Evolutionary conservation across 202 grass and related monocot genomes (phyloP), one percentile per base, ranked within the genome.

Genomic region (Setaria viridis): DNA sequence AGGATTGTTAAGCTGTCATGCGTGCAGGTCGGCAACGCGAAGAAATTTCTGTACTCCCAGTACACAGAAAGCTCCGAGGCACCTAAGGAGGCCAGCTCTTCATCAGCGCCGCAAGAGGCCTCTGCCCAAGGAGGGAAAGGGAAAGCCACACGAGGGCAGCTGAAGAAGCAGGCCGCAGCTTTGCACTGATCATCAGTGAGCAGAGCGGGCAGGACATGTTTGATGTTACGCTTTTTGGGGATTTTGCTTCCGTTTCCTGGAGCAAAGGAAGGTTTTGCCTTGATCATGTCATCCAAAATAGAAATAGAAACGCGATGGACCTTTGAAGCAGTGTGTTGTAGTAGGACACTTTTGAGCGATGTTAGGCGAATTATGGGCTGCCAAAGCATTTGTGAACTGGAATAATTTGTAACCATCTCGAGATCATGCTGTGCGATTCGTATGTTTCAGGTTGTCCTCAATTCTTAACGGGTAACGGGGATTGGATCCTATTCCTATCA

Each of bases 1-100:
- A 89, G 78, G 34, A 59, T 94, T 53, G 84, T 98, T 21, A 98
- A 92, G 85, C 82, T 98, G 43, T 35, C 60, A 17, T 98, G 91
- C 19, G 56, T 68, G 17, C 86, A 74, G 1, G 56, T 82, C 1
- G 91, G 93, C 16, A 90, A 88, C 86, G 25, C 86, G 0, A 98
- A 92, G 81, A 92, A 89, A 41, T 95, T 98, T 50, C 76, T 85
- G 41, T 98, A 98, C 47, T 77, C 89, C 20, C 91, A 84, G 0
- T 91, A 79, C 75, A 54, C 89, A 1, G 88, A 86, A n/a, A 80
- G 84, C 16, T 0, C 71, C 0, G 68, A 70, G 11, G 53, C 53
- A 14, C 2, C 51, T 0, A 62, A 15, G 1, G 88, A 72, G 2
- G 15, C 17, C 11, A 5, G 20, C 76, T 9, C 29, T 2, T 41